Evolutionary conservation across 1,139 yeast genomes (phyloP).

Genomic region (Scheffersomyces cryptocercus): DNA sequence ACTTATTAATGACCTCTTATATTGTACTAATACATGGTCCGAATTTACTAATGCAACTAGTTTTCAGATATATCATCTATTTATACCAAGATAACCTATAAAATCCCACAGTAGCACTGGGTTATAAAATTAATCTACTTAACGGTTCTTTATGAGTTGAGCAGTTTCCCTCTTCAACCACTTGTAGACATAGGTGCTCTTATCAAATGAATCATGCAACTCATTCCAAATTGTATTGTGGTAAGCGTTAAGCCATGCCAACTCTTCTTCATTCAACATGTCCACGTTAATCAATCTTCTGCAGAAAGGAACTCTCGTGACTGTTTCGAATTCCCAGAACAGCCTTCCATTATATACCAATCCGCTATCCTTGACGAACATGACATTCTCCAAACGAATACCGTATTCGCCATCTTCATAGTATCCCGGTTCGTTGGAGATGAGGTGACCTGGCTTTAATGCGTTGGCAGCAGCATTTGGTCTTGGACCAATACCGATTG

Average conservation of each 20-base stretch:
- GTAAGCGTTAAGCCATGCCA: conserved; percentile 65
- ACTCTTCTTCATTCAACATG: conserved; percentile 65
- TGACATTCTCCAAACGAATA: conserved; percentile 86
- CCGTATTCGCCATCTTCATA: conserved; percentile 94
- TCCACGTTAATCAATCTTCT: conserved; percentile 59
- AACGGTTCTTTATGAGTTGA: conserved; percentile 24
- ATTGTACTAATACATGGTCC: too few species aligned
- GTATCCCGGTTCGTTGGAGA: conserved; percentile 95
- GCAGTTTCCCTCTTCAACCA: conserved; percentile 81
- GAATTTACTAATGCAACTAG: too few species aligned
- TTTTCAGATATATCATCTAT: too few species aligned
- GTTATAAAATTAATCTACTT: neutral
- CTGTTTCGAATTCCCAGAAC: conserved; percentile 77
- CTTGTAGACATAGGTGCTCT: conserved; percentile 53
- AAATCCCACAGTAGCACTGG: neutral
- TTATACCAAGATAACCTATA: too few species aligned
- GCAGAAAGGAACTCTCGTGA: conserved; percentile 90
- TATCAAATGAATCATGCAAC: conserved; percentile 48
- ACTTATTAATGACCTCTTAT: too few species aligned
- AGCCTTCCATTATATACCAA: conserved; percentile 48
- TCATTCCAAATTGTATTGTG: conserved; percentile 63
- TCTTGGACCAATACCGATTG: conserved; percentile 85
- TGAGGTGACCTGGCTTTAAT: conserved; percentile 70
- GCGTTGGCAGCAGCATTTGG: conserved; percentile 45
- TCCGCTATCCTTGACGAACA: conserved; percentile 57